Base-by-base conservation (phyloP, 345 rosid species). In the Salix caprea region DNA sequence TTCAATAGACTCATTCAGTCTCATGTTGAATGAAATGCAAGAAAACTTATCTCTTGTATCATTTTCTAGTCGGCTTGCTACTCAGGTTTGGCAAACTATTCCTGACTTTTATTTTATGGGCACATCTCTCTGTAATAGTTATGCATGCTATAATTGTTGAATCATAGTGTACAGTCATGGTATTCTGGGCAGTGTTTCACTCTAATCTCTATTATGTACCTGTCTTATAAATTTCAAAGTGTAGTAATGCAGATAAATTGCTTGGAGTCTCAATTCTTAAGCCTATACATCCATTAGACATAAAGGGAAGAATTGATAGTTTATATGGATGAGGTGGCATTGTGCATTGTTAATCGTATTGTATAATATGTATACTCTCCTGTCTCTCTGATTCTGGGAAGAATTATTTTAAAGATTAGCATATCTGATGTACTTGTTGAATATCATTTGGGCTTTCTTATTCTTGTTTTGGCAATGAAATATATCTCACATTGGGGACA, bases 41-140 rank as follows among this genome's bases (percentile, higher is more conserved):
- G 99, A 96, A 86, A 96, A 94, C 85, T 82, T 89, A 24, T 93
- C 99, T 39, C 98, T 92, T 15, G 96, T 96, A 78, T 96, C 99
- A 74, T 96, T 89, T 84, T 93, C 99, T 21, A 92, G 98, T 83
- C 89, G 97, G 77, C 95, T 96, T 78, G 98, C 96, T 78, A 89
- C 98, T 85, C 99, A 96, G 98, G 99, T 96, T 81, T 76, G 75
- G 62, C n/a, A 36, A 65, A 48, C 12, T 34, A 54, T 72, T 65
- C 37, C 71, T 24, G 32, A 5, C 26, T 21, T 52, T 11, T 16
- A 7, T 39, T 48, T 18, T 42, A 12, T 68, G n/a, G 23, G 23
- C 2, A 16, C 26, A 42, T 58, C 50, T 32, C 24, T 44, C 42
- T 42, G 37, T 65, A 52, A 21, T 66, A 18, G 14, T 66, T 39